phyloP scores from a whole-genome alignment of 2,329 filamentous ascomycete species.

The Chaetomium strumarium region DNA sequence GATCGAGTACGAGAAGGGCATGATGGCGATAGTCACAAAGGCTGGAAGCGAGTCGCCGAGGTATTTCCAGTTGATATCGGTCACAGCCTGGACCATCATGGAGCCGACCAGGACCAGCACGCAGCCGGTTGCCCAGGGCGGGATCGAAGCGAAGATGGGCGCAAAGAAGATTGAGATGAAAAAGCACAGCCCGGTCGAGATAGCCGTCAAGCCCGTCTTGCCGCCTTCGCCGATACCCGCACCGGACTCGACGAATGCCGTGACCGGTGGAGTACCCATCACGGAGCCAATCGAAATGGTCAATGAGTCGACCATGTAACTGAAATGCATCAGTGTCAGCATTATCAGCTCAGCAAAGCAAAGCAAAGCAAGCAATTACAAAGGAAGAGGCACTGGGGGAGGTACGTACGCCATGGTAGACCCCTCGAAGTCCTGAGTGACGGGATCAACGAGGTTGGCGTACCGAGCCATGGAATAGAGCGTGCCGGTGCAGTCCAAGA shows the following conservation, averaged over 20 bases:
- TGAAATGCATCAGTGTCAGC: neutral
- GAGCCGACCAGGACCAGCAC: slow-evolving; percentile 84
- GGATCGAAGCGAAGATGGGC: slow-evolving; percentile 83
- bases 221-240: slow-evolving; percentile 86
- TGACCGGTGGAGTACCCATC: slow-evolving; percentile 73
- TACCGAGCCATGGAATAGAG: slow-evolving; percentile 88
- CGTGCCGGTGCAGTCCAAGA: slow-evolving; percentile 80
- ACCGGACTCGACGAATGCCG: slow-evolving; percentile 83
- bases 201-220: slow-evolving; percentile 76
- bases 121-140: slow-evolving; percentile 82
- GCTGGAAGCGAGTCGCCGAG: slow-evolving; percentile 78
- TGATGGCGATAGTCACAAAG: slow-evolving; percentile 75
- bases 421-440: slow-evolving; percentile 82
- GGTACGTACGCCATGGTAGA: slow-evolving; percentile 58
- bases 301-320: slow-evolving; percentile 74
- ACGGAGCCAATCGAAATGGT: slow-evolving; percentile 73
- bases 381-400: neutral
- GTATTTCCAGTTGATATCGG: slow-evolving; percentile 86
- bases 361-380: neutral
- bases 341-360: neutral
- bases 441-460: slow-evolving; percentile 70
- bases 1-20: slow-evolving; percentile 89
- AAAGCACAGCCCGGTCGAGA: slow-evolving; percentile 74
- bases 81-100: slow-evolving; percentile 74
- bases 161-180: slow-evolving; percentile 86